phyloP scores from a whole-genome alignment of 1,139 yeast species.

The Saccharomyces hybrid region DNA sequence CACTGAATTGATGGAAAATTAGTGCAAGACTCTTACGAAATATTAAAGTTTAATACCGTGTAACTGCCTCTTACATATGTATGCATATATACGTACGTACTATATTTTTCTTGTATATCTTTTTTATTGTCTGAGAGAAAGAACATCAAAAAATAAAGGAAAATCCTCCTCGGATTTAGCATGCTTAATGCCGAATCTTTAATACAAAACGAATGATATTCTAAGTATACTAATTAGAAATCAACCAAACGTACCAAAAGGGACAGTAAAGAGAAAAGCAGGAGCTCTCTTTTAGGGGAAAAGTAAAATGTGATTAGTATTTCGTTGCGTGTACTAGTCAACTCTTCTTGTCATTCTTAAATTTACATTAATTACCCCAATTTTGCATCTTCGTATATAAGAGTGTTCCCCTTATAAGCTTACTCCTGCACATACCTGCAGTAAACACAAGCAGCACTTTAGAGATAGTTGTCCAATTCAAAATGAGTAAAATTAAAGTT shows the following conservation, averaged over 20 bases:
- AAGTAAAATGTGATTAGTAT: background rate
- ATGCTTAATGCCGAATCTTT: background rate
- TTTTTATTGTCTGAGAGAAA: background rate
- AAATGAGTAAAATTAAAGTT: conserved; percentile 56
- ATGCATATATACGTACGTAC: background rate
- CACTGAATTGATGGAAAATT: conserved; percentile 35
- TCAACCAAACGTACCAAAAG: background rate
- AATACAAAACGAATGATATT: background rate
- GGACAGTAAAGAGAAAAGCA: background rate
- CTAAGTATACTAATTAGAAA: background rate
- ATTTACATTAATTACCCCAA: background rate
- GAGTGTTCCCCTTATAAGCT: background rate
- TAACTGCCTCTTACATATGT: background rate
- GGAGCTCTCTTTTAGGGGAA: background rate
- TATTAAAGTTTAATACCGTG: background rate
- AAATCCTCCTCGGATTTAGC: background rate
- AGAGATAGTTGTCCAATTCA: background rate
- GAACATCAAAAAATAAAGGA: background rate
- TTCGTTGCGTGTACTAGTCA: background rate
- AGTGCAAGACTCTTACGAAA: background rate
- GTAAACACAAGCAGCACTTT: too few species aligned
- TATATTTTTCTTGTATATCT: background rate
- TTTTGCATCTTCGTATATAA: background rate
- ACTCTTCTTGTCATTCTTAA: background rate
- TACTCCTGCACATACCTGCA: background rate